Percentiles rank a stretch among this genome's conserved stretches.
Conservation (phyloP, 257 asterid genomes). For the Echites panduratus region DNA sequence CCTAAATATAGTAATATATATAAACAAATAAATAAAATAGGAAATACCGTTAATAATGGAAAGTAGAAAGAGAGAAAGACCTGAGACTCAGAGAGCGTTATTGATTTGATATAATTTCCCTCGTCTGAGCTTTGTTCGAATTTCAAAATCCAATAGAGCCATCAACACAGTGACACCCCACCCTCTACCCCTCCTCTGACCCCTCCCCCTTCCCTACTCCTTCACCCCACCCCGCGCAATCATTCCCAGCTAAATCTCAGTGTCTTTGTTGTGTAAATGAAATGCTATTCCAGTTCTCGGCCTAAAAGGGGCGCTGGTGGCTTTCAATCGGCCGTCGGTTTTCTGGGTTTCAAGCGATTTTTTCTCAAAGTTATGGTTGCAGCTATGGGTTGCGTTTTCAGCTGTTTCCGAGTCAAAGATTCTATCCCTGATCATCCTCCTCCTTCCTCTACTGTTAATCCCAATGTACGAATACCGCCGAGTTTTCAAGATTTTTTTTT, state of each 20-base stretch:
- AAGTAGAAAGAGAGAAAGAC: too few species aligned
- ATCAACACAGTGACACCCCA: slow-evolving; percentile 35
- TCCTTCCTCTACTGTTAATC: slow-evolving; percentile 5
- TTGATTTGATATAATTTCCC: slow-evolving; percentile 25
- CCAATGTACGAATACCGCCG: background rate
- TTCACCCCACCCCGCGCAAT: background rate
- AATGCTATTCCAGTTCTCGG: slow-evolving; percentile 15
- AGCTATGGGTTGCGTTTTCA: slow-evolving; percentile 62
- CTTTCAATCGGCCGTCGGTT: background rate
- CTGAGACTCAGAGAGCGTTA: background rate
- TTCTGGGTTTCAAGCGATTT: slow-evolving; percentile 8
- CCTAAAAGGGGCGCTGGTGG: slow-evolving; percentile 5
- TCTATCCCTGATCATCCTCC: slow-evolving; percentile 9
- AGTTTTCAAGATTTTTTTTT: background rate
- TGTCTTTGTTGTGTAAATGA: slow-evolving; percentile 9
- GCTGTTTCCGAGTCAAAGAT: slow-evolving; percentile 55
- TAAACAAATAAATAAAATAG: too few species aligned
- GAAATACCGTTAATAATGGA: too few species aligned
- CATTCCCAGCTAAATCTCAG: background rate
- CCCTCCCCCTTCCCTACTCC: slow-evolving; percentile 5
- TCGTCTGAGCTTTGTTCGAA: slow-evolving; percentile 36
- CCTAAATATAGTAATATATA: too few species aligned
- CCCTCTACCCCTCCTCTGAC: slow-evolving; percentile 2
- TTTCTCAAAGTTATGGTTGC: slow-evolving; percentile 21
- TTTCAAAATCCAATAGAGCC: slow-evolving; percentile 55